phyloP scores from a whole-genome alignment of 805 yeast genomes.

The Saturnispora quitensis region DNA sequence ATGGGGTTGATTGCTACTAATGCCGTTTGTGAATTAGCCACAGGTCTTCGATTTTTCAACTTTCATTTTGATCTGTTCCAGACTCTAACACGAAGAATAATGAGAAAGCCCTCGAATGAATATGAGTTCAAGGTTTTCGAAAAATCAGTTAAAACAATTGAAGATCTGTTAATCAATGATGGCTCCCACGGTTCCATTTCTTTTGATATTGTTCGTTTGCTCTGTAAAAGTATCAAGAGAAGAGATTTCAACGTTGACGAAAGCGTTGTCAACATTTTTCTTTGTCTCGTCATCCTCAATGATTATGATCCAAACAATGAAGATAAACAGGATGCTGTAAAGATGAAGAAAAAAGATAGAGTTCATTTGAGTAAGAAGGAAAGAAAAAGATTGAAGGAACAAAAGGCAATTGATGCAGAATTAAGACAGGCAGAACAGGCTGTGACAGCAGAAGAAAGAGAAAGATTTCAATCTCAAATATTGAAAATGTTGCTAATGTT shows the following conservation, averaged over 20 bases:
- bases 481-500: slow-evolving; percentile 62
- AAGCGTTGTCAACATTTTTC: slow-evolving; percentile 61
- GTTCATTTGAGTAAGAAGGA: slow-evolving; percentile 88
- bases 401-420: slow-evolving; percentile 82
- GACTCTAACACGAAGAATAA: slow-evolving; percentile 58
- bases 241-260: slow-evolving; percentile 79
- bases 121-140: slow-evolving; percentile 42
- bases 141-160: slow-evolving; percentile 56
- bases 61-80: slow-evolving; percentile 66
- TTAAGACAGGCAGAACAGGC: slow-evolving; percentile 79
- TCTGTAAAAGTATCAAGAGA: slow-evolving; percentile 62
- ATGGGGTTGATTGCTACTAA: slow-evolving; percentile 54
- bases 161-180: slow-evolving; percentile 67
- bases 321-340: slow-evolving; percentile 37
- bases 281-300: slow-evolving; percentile 55
- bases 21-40: slow-evolving; percentile 71
- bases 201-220: slow-evolving; percentile 56
- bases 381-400: slow-evolving; percentile 77
- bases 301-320: slow-evolving; percentile 65
- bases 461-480: slow-evolving; percentile 74
- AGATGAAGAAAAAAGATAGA: slow-evolving; percentile 75
- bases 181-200: slow-evolving; percentile 71
- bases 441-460: slow-evolving; percentile 81
- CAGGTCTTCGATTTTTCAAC: slow-evolving; percentile 69
- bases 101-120: slow-evolving; percentile 44